Base-by-base conservation (phyloP, 352 stramenopile species). In the Pilasporangium apinafurcum region DNA sequence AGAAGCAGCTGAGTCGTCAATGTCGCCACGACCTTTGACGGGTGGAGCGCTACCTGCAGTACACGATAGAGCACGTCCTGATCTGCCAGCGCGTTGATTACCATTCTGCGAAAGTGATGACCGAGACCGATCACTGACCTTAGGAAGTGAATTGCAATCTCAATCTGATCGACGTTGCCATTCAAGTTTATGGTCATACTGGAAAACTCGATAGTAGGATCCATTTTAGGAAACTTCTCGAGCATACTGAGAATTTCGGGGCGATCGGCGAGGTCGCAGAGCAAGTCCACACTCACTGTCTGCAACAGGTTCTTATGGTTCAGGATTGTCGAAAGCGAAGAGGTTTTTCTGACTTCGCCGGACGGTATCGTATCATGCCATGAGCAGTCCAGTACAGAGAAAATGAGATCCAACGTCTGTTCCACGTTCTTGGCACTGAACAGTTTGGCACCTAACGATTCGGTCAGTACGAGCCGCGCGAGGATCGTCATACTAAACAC, bases 361-460 rank as follows among this genome's bases (percentile, higher is more conserved):
- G n/a, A n/a, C n/a, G n/a, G n/a, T n/a, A n/a, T n/a, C 12, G 38
- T 59, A 17, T 60, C 57, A 30, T 72, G 56, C 46, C 63, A 79
- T 14, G 71, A 79, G 6, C 62, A 73, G 24, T 86, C 69, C 0
- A 92, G 44, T 24, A 92, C 68, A 0, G 73, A 83, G 61, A 86
- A 84, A 1, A 85, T 53, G 13, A 92, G 63, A n/a, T 69, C 63
- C 27, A 89, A 62, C 13, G 73, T 72, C 24, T 92, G 75, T 10
- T 83, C 63, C 25, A 86, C 69, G 37, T 92, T 92, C 53, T 92
- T 92, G 7, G 68, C 54, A 35, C 77, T 86, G 24, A 92, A 92
- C 1, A 92, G 56, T 38, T 90, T 92, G 25, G 59, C 75, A 8
- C 77, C 80, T n/a, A 92, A 65, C 5, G 77, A 63, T 36, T 92